These are phyloP conservation scores for Eucommia ulmoides DNA, from an alignment of 257 asterid genomes.

Conservation along the genomic window DNA sequence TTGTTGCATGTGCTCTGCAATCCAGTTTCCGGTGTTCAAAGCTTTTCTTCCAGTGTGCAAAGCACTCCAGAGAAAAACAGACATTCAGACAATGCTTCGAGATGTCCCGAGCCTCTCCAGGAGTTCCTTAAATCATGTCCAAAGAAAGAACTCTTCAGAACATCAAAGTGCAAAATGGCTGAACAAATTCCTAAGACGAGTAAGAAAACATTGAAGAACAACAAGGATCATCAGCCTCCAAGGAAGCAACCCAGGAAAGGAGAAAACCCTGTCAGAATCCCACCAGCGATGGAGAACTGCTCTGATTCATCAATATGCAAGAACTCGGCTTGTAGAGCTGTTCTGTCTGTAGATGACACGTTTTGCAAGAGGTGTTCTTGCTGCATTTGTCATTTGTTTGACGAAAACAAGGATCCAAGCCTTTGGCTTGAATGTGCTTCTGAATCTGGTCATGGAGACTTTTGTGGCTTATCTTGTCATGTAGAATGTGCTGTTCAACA, in stretches of 20 bases:
- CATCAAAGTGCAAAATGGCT: slow-evolving; percentile 36
- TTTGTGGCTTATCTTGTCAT: slow-evolving; percentile 85
- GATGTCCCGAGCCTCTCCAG: slow-evolving; percentile 16
- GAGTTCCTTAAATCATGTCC: slow-evolving; percentile 19
- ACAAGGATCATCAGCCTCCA: slow-evolving; percentile 45
- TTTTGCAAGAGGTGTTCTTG: slow-evolving; percentile 91
- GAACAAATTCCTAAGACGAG: slow-evolving; percentile 39
- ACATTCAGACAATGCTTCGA: slow-evolving; percentile 15
- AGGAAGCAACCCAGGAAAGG: slow-evolving; percentile 55
- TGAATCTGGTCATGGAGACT: slow-evolving; percentile 53
- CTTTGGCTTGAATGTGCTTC: slow-evolving; percentile 81
- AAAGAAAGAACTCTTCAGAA: slow-evolving; percentile 19
- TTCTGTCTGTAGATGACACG: slow-evolving; percentile 54
- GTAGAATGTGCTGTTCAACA: slow-evolving; percentile 69
- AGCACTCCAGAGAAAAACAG: slow-evolving; percentile 23
- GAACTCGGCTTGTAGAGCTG: slow-evolving; percentile 70
- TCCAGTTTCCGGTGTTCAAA: slow-evolving; percentile 27
- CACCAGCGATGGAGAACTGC: slow-evolving; percentile 40
- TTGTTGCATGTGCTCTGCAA: slow-evolving; percentile 1
- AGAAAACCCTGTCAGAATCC: slow-evolving; percentile 57
- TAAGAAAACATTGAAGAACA: slow-evolving; percentile 33
- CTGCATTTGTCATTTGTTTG: slow-evolving; percentile 77
- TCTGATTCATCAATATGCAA: slow-evolving; percentile 59
- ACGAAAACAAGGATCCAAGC: slow-evolving; percentile 89
- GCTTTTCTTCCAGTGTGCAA: slow-evolving; percentile 22